phyloP scores from a whole-genome alignment of 305 asterid genomes.

The Fraxinus dipetala region DNA sequence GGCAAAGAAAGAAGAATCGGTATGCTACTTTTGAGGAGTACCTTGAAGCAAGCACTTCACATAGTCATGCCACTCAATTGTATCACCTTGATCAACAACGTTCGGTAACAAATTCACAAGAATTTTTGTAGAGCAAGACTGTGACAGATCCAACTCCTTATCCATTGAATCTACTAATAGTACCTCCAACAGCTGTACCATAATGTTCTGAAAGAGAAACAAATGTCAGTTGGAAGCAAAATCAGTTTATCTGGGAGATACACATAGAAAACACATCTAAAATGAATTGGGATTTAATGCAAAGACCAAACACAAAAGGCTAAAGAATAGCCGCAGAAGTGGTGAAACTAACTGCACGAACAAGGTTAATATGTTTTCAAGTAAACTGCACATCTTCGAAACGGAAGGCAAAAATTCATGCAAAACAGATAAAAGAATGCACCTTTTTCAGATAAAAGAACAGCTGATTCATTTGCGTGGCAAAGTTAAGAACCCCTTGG shows the following conservation, averaged over 20 bases:
- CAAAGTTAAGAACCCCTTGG: not conserved
- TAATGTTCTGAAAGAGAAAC: slow-evolving; percentile 47
- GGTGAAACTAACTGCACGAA: not conserved
- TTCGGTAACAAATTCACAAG: slow-evolving; percentile 51
- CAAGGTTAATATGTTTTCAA: not conserved
- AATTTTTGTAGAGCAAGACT: slow-evolving; percentile 39
- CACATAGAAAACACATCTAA: slow-evolving; percentile 12
- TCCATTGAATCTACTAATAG: slow-evolving; percentile 59
- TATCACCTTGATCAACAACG: slow-evolving; percentile 45
- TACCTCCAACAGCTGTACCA: slow-evolving; percentile 72
- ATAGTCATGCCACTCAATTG: slow-evolving; percentile 50
- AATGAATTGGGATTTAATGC: slow-evolving; percentile 1
- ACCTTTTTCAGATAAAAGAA: not conserved
- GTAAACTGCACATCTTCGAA: not conserved
- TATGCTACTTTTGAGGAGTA: slow-evolving; percentile 32
- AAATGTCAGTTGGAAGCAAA: slow-evolving; percentile 25
- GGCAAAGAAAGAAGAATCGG: slow-evolving; percentile 14
- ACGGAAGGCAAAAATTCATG: not conserved
- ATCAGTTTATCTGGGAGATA: not conserved
- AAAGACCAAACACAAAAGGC: not conserved
- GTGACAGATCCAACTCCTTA: slow-evolving; percentile 61
- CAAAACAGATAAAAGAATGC: slow-evolving; percentile 2
- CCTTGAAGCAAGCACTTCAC: slow-evolving; percentile 78
- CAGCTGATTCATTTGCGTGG: not conserved
- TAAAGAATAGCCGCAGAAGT: slow-evolving; percentile 3